Evolutionary conservation across 1,284 basidiomycete species (phyloP), one percentile per base, ranked within the genome.

Genomic region (Puccinia triticina): DNA sequence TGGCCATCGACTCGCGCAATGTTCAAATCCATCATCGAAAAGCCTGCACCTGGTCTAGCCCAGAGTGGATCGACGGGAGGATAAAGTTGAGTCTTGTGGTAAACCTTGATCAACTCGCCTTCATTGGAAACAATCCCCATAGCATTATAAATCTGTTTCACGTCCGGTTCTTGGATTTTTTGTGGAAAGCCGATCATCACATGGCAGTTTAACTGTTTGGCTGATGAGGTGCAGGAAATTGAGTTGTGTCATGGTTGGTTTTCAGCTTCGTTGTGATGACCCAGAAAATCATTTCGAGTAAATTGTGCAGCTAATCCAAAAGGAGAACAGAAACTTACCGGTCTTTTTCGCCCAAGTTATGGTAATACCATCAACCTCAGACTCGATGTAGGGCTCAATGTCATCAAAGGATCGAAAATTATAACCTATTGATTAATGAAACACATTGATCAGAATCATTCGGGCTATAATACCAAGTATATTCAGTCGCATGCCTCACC

Each of bases 31-130:
- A 80, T 40, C 46, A 53, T 61, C 2, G 34, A 72, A 48, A 80
- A 80, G 11, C 77, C 77, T 1, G 71, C 77, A 14, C 77, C 77
- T 14, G 77, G 32, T 72, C 69, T 80, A 48, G 77, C 77, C 77
- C 77, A 80, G 55, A 80, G 77, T 40, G 77, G 77, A 72, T 80
- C 77, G 32, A 80, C 67, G 53, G 77, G 66, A 29, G 77, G 77
- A 48, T 80, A 80, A 21, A 80, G 77, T 69, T 80, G 77, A 48
- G 77, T 80, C 23, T 80, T 80, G 43, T 80, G 77, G 50, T 80
- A 80, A 1, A 69, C 66, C 29, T 69, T 71, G 2, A 80, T 34
- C 50, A 80, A 46, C 53, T 80, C 50, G 55, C 64, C 46, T 37
- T n/a, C 14, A 46, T 80, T 80, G 14, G 77, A 80, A 59, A 80